These are phyloP conservation scores for Paracoccidioides brasiliensis DNA, from an alignment of 2,329 filamentous ascomycete species.

Conservation along the genomic window DNA sequence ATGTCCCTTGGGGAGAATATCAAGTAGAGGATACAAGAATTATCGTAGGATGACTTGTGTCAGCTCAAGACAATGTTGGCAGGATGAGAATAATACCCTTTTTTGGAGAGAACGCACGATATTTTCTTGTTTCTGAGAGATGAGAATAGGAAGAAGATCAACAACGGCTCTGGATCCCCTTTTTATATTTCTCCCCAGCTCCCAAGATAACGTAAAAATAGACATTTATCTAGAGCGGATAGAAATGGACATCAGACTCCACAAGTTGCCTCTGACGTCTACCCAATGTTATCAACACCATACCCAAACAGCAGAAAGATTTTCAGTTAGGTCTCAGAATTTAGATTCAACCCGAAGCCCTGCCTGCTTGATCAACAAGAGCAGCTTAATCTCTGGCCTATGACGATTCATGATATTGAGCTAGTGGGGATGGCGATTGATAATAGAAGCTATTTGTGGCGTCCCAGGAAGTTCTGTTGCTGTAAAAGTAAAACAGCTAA, in stretches of 20 bases:
- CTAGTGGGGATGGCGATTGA: not conserved
- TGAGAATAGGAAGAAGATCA: not conserved
- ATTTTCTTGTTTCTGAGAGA: not conserved
- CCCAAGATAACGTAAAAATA: not conserved
- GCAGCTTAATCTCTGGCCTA: not conserved
- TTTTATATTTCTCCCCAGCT: not conserved
- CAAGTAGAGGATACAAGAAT: not conserved
- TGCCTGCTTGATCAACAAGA: not conserved
- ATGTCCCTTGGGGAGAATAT: not conserved
- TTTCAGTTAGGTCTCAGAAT: not conserved
- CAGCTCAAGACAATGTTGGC: not conserved
- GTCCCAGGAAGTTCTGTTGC: not conserved
- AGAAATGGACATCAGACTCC: not conserved
- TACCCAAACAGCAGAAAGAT: constrained; percentile 1
- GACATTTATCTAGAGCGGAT: not conserved
- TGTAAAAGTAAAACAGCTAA: not conserved
- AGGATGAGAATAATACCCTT: not conserved
- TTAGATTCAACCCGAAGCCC: not conserved
- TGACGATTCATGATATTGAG: not conserved
- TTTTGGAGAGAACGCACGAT: not conserved
- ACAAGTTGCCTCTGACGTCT: not conserved
- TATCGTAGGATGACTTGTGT: not conserved
- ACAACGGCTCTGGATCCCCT: not conserved
- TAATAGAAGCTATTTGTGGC: not conserved
- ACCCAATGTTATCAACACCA: not conserved